These are phyloP conservation scores for Friedmanniomyces endolithicus DNA, from an alignment of 495 filamentous ascomycete species.

Conservation along the genomic window DNA sequence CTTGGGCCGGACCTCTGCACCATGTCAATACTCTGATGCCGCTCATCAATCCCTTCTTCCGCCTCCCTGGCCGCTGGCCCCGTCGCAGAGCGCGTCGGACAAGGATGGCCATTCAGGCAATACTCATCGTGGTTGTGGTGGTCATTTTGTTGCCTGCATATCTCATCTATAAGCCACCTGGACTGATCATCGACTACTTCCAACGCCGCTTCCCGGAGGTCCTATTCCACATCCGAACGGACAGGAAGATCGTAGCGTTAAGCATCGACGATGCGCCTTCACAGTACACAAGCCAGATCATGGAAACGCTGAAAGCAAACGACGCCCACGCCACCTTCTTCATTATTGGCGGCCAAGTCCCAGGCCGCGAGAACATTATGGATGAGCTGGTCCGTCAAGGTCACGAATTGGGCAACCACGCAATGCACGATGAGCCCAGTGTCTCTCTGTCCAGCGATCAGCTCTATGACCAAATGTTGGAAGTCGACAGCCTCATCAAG, in stretches of 20 bases:
- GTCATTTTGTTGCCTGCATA: slow-evolving; percentile 39
- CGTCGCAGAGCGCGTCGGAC: slow-evolving; percentile 11
- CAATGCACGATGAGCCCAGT: slow-evolving; percentile 69
- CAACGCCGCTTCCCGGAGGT: slow-evolving; percentile 61
- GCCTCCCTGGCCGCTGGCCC: slow-evolving; percentile 18
- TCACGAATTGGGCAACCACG: slow-evolving; percentile 73
- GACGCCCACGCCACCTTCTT: slow-evolving; percentile 34
- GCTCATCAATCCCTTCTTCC: slow-evolving; percentile 19
- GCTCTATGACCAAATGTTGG: slow-evolving; percentile 30
- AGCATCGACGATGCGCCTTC: slow-evolving; percentile 80
- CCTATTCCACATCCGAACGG: slow-evolving; percentile 51
- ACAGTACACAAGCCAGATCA: slow-evolving; percentile 56
- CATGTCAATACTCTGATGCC: slow-evolving; percentile 5
- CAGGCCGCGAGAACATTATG: slow-evolving; percentile 46
- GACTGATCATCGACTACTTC: slow-evolving; percentile 51
- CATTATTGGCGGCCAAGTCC: slow-evolving; percentile 55
- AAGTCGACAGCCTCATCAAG: slow-evolving; percentile 39
- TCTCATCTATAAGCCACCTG: slow-evolving; percentile 63
- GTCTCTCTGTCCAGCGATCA: slow-evolving; percentile 28
- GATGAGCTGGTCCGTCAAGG: slow-evolving; percentile 48
- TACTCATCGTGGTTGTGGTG: neutral
- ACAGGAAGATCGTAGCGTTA: slow-evolving; percentile 55
- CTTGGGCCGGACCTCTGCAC: no score
- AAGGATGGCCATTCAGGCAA: slow-evolving; percentile 13
- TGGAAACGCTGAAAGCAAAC: slow-evolving; percentile 43